Evolutionary conservation across 768 basidiomycete species (phyloP).

Genomic region (Mycena maculata): DNA sequence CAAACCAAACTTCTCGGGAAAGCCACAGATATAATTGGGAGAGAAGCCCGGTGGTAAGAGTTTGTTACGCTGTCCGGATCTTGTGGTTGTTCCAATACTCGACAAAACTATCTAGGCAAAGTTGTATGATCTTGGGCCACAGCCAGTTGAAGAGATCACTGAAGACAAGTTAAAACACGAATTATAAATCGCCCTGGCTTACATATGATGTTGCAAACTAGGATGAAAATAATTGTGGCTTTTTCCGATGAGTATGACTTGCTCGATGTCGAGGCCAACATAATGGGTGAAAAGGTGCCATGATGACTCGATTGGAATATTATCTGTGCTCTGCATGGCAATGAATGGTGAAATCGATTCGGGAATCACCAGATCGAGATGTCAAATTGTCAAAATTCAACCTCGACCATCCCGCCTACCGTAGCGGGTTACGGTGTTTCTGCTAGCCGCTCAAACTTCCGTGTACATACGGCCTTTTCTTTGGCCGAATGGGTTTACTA

Average conservation of each 20-base stretch:
- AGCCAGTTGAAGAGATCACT: slow-evolving; percentile 41
- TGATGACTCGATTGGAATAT: slow-evolving; percentile 32
- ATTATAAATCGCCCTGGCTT: background rate
- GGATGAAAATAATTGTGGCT: slow-evolving; percentile 10
- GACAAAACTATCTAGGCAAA: slow-evolving; percentile 33
- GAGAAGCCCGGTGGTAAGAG: slow-evolving; percentile 22
- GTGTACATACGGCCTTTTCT: too few relatives aligned
- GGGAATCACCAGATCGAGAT: too few relatives aligned
- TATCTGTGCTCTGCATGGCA: slow-evolving; percentile 19
- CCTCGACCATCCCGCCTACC: too few relatives aligned
- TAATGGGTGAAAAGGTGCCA: slow-evolving; percentile 38
- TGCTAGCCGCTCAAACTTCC: too few relatives aligned
- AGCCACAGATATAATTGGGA: slow-evolving; percentile 17
- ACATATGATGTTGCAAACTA: slow-evolving; percentile 15
- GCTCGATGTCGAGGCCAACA: slow-evolving; percentile 25
- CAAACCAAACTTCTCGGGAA: slow-evolving; percentile 2
- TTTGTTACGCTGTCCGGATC: slow-evolving; percentile 24
- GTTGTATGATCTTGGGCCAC: slow-evolving; percentile 41
- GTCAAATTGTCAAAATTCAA: too few relatives aligned
- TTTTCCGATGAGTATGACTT: slow-evolving; percentile 21
- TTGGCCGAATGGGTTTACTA: too few relatives aligned
- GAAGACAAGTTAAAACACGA: background rate
- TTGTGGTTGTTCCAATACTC: slow-evolving; percentile 41
- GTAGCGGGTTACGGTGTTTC: too few relatives aligned
- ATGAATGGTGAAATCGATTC: slow-evolving; percentile 33